Percentiles rank a stretch among this genome's conserved stretches.
Evolutionary conservation across 345 rosid genomes (phyloP).

Genomic region (Bruguiera sexangula): DNA sequence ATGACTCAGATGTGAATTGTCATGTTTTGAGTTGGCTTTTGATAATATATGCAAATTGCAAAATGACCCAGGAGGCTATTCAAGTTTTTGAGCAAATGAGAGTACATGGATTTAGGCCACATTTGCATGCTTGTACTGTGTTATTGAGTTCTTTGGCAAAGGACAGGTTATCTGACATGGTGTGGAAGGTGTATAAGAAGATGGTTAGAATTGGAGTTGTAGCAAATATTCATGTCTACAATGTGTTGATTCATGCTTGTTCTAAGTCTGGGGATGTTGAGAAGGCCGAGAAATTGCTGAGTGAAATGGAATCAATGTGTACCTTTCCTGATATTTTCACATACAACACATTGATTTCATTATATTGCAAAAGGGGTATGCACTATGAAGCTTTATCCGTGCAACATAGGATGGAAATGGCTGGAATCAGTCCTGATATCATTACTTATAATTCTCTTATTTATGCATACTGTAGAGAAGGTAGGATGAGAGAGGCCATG

Average conservation of each 20-base stretch:
- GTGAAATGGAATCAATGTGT: constrained; percentile 71
- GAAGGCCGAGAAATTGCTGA: constrained; percentile 62
- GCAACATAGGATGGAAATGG: constrained; percentile 84
- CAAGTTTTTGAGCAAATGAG: constrained; percentile 75
- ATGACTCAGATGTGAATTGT: constrained; percentile 62
- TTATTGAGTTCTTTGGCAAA: constrained; percentile 62
- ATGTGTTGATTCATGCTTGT: constrained; percentile 89
- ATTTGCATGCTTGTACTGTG: constrained; percentile 91
- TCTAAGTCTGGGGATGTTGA: constrained; percentile 64
- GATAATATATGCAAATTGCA: constrained; percentile 53
- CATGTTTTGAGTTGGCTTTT: constrained; percentile 87
- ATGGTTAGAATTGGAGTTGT: constrained; percentile 67
- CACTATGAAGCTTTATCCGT: constrained; percentile 80
- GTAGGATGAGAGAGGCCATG: constrained; percentile 87
- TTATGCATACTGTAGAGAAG: constrained; percentile 74
- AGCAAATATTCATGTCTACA: constrained; percentile 70
- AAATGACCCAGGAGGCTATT: constrained; percentile 62
- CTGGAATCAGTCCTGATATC: constrained; percentile 64
- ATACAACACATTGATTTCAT: constrained; percentile 66
- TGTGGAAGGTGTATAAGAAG: constrained; percentile 81
- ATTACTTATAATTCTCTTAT: constrained; percentile 78
- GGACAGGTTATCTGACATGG: constrained; percentile 59
- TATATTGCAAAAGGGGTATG: constrained; percentile 84
- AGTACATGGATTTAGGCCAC: constrained; percentile 51
- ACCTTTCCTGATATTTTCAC: constrained; percentile 68